phyloP scores from a whole-genome alignment of 129 eudicot species.

The Lonicera japonica region DNA sequence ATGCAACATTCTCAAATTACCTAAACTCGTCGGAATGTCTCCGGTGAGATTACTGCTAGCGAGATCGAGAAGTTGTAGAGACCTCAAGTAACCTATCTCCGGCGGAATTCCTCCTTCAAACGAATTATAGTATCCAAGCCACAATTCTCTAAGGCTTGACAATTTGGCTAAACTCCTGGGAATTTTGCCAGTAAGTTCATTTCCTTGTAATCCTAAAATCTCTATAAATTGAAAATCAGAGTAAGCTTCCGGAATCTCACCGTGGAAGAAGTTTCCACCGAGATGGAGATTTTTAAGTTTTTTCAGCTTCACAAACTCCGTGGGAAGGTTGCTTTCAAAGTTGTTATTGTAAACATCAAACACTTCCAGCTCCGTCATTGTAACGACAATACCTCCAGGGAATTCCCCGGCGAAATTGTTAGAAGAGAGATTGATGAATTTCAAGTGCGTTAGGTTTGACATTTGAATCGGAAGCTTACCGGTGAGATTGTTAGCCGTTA shows the following conservation, averaged over 20 bases:
- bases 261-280: constrained; percentile 75
- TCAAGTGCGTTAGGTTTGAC: constrained; percentile 29
- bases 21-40: constrained; percentile 59
- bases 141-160: constrained; percentile 32
- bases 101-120: constrained; percentile 71
- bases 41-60: constrained; percentile 60
- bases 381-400: constrained; percentile 33
- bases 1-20: constrained; percentile 47
- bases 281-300: constrained; percentile 32
- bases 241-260: constrained; percentile 59
- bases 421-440: constrained; percentile 44
- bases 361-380: constrained; percentile 41
- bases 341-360: constrained; percentile 69
- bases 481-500: constrained; percentile 53
- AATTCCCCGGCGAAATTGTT: constrained; percentile 43
- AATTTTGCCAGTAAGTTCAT: constrained; percentile 50
- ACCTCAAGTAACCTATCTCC: constrained; percentile 45
- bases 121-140: constrained; percentile 49
- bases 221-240: constrained; percentile 31
- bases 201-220: constrained; percentile 47
- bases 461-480: constrained; percentile 58
- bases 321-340: constrained; percentile 54
- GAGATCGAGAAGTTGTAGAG: constrained; percentile 43
- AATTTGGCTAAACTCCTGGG: constrained; percentile 54
- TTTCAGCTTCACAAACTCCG: constrained; percentile 32